Percentiles rank a stretch among this genome's conserved stretches.
Evolutionary conservation across 345 rosid genomes (phyloP).

Genomic region (Syzygium aqueum): DNA sequence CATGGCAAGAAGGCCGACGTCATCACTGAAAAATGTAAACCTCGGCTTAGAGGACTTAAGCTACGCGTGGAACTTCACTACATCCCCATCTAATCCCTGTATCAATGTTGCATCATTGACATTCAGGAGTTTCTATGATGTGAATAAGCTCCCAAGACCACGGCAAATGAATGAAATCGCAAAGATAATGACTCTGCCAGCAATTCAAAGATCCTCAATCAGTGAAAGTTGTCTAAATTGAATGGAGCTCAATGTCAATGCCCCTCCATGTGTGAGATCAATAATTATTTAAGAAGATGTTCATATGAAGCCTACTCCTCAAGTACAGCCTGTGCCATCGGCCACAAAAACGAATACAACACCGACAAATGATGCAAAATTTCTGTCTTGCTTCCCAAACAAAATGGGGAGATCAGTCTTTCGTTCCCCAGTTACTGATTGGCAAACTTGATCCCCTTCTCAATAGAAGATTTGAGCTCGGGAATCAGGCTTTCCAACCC

Average conservation of each 20-base stretch:
- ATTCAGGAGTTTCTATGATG: background rate
- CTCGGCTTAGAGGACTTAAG: background rate
- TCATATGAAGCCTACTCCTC: background rate
- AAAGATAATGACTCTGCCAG: background rate
- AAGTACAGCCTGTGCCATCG: conserved; percentile 11
- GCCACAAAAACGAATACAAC: conserved; percentile 2
- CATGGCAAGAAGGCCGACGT: background rate
- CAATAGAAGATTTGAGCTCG: conserved; percentile 58
- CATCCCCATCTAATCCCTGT: background rate
- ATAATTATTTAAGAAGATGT: background rate
- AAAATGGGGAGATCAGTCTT: background rate
- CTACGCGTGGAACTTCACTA: background rate
- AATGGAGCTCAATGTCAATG: background rate
- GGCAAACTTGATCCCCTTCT: conserved; percentile 74
- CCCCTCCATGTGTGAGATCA: background rate
- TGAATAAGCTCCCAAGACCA: background rate
- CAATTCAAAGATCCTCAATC: background rate
- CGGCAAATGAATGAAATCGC: background rate
- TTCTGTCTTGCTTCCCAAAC: background rate
- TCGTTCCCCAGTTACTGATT: conserved; percentile 9
- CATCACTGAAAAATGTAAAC: background rate
- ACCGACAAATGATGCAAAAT: conserved; percentile 10
- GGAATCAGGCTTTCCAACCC: conserved; percentile 66
- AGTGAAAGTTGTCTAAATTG: background rate
- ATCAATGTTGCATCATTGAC: background rate